Evolutionary conservation across 176 grass and related monocot genomes (phyloP).

Genomic region (Triticum urartu): DNA sequence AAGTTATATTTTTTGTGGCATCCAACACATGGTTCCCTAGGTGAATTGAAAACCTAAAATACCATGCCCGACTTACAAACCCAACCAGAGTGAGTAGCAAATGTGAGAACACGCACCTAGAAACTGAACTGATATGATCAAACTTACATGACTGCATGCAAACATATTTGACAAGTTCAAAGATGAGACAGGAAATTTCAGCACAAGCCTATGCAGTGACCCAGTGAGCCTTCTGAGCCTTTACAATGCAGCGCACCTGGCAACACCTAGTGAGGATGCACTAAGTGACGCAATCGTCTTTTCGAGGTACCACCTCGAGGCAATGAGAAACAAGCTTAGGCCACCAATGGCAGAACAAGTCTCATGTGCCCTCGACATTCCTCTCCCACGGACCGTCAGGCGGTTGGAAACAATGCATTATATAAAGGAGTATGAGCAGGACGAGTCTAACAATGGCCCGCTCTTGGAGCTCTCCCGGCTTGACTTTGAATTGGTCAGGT

Average conservation of each 20-base stretch:
- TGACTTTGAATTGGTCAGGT: not conserved
- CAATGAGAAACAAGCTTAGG: not conserved
- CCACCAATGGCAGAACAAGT: not conserved
- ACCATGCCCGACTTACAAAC: too few species aligned
- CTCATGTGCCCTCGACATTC: not conserved
- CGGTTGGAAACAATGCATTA: not conserved
- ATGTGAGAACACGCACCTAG: not conserved
- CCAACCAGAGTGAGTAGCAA: not conserved
- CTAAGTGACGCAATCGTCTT: not conserved
- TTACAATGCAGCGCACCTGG: not conserved
- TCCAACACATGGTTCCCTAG: too few species aligned
- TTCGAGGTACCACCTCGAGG: not conserved
- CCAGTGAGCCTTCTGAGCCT: not conserved
- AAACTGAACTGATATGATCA: not conserved
- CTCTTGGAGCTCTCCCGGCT: not conserved
- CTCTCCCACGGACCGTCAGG: not conserved
- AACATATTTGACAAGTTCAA: not conserved
- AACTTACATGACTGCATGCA: not conserved
- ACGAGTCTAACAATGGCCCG: not conserved
- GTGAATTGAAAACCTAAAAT: too few species aligned
- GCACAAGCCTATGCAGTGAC: not conserved
- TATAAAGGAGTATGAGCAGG: not conserved
- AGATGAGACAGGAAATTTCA: not conserved
- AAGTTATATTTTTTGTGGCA: too few species aligned
- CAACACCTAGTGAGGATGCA: not conserved